Conservation (phyloP, 129 eudicot genomes). For the Chrysanthemum lavandulifolium region DNA sequence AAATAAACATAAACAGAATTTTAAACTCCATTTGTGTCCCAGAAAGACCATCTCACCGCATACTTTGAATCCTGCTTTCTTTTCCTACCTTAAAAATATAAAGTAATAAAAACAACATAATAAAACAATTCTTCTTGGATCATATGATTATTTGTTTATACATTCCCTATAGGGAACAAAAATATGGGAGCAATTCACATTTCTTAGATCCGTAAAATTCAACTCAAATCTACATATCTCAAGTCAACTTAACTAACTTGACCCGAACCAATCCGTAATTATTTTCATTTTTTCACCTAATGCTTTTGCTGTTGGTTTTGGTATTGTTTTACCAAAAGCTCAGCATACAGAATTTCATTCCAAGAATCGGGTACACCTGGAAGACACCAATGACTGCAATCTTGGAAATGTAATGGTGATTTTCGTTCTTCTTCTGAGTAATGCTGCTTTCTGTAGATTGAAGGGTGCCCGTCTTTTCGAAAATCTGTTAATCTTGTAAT, state of each 20-base stretch:
- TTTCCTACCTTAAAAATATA: background rate
- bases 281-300: conserved; percentile 20
- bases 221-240: conserved; percentile 19
- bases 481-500: conserved; percentile 80
- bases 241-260: background rate
- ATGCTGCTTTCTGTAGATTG: conserved; percentile 61
- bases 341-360: conserved; percentile 85
- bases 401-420: conserved; percentile 54
- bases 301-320: conserved; percentile 34
- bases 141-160: conserved; percentile 33
- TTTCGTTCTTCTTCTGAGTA: conserved; percentile 45
- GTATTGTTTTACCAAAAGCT: conserved; percentile 49
- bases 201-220: conserved; percentile 10
- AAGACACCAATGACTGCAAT: conserved; percentile 99
- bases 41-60: conserved; percentile 22
- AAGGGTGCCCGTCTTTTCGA: conserved; percentile 93
- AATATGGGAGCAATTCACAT: conserved; percentile 35
- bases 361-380: conserved; percentile 98
- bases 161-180: conserved; percentile 24
- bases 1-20: background rate
- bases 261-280: background rate
- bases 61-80: conserved; percentile 27
- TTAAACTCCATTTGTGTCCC: conserved; percentile 14
- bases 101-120: background rate
- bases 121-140: conserved; percentile 25